Conservation (phyloP, 2,329 filamentous ascomycete genomes). For the Aspergillus uvarum region DNA sequence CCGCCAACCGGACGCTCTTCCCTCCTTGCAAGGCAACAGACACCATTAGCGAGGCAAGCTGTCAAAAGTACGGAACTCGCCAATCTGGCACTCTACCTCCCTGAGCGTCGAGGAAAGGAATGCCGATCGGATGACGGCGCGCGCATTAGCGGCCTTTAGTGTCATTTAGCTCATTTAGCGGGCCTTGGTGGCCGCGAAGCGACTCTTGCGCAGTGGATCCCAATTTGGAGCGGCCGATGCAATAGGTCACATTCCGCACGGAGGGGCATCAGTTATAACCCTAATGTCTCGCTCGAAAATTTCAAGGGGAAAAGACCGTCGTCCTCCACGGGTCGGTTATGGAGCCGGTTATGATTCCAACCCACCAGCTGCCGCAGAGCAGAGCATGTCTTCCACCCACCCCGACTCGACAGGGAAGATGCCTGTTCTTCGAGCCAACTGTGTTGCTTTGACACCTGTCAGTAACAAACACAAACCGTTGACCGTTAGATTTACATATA, state of each 20-base stretch:
- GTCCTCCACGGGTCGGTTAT: background rate
- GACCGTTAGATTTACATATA: no score
- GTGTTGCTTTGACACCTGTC: background rate
- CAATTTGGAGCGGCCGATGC: background rate
- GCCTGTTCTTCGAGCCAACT: background rate
- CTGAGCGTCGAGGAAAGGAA: background rate
- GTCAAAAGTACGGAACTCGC: background rate
- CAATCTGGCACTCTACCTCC: background rate
- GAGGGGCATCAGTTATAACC: background rate
- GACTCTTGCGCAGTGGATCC: background rate
- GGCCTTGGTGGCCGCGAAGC: background rate
- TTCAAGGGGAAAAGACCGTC: background rate
- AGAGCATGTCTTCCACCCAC: background rate
- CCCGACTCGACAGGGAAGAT: background rate
- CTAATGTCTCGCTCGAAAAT: background rate
- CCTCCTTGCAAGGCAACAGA: background rate
- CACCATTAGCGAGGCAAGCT: background rate
- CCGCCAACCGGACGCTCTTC: background rate
- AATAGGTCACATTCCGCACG: background rate
- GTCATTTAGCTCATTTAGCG: background rate
- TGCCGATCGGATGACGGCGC: background rate
- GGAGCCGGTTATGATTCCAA: background rate
- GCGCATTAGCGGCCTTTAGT: background rate
- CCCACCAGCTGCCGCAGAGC: background rate
- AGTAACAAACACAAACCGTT: background rate